A percentile compares a stretch with the other conserved stretches of the same genome.
These are phyloP conservation scores for Lactarius quietus DNA, from an alignment of 768 basidiomycete genomes.

Conservation along the genomic window DNA sequence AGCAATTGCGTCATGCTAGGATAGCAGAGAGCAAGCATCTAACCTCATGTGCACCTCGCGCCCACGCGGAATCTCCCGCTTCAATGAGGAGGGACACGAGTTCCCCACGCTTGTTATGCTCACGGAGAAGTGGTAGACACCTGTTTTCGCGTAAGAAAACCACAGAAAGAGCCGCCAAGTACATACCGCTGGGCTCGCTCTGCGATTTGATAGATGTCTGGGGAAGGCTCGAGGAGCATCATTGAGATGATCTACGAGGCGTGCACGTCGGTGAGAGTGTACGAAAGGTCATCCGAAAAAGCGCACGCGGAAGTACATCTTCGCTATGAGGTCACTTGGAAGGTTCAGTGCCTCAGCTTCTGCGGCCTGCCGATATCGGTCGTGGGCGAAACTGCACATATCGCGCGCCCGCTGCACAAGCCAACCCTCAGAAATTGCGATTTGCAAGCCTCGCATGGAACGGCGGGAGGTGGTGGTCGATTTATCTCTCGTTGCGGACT, in stretches of 20 bases:
- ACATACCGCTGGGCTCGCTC: constrained; percentile 62
- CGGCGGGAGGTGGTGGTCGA: constrained; percentile 39
- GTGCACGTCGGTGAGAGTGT: neutral
- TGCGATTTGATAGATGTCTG: constrained; percentile 65
- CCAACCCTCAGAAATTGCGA: constrained; percentile 70
- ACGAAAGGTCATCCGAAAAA: neutral
- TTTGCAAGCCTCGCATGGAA: constrained; percentile 66
- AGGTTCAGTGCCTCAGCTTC: constrained; percentile 54
- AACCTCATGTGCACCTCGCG: constrained; percentile 74
- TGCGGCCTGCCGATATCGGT: constrained; percentile 70
- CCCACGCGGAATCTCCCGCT: constrained; percentile 68
- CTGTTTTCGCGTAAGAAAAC: constrained; percentile 33
- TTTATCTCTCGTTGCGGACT: constrained; percentile 45
- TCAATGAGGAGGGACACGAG: constrained; percentile 58
- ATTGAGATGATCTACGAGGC: constrained; percentile 57
- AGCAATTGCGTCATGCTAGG: neutral
- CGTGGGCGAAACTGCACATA: constrained; percentile 75
- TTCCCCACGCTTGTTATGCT: constrained; percentile 58
- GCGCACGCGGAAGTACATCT: constrained; percentile 66
- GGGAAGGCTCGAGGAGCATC: constrained; percentile 60
- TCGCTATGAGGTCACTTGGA: constrained; percentile 47
- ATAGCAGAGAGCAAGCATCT: constrained; percentile 2
- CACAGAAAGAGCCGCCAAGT: neutral
- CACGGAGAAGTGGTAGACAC: constrained; percentile 58
- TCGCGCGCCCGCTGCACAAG: constrained; percentile 66